Conservation (phyloP, 2,329 filamentous ascomycete species). For the Aspergillus thermomutatus region DNA sequence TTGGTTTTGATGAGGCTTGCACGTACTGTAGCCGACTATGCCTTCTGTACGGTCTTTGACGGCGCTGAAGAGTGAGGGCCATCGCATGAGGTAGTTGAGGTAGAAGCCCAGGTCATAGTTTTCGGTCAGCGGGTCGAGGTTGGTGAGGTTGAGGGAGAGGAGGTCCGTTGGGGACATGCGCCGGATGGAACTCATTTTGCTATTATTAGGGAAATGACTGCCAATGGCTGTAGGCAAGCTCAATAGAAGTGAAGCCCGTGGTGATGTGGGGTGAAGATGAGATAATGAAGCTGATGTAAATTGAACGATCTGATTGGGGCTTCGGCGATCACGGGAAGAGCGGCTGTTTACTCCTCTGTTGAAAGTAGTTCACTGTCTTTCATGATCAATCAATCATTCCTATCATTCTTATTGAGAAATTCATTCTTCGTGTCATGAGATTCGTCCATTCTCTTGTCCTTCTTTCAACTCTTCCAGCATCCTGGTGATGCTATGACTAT, state of each 20-base stretch:
- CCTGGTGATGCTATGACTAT: neutral
- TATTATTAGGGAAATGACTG: neutral
- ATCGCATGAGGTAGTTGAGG: constrained; percentile 90
- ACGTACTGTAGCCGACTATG: constrained; percentile 88
- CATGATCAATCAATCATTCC: neutral
- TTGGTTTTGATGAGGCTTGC: neutral
- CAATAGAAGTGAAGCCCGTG: neutral
- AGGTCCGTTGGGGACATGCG: constrained; percentile 82
- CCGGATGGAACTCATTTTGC: constrained; percentile 74
- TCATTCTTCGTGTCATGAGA: neutral
- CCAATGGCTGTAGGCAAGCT: neutral
- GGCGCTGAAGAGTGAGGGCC: constrained; percentile 91
- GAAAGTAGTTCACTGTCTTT: neutral
- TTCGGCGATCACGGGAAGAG: constrained; percentile 25
- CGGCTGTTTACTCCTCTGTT: neutral
- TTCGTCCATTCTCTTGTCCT: neutral
- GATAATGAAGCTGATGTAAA: neutral
- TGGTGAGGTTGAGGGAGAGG: constrained; percentile 87
- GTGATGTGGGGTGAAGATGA: constrained; percentile 2
- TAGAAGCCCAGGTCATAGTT: constrained; percentile 97
- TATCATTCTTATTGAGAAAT: neutral
- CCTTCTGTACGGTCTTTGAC: constrained; percentile 83
- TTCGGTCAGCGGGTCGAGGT: constrained; percentile 94
- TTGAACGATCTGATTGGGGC: constrained; percentile 17
- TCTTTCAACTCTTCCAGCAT: neutral